A percentile compares a stretch with the other conserved stretches of the same genome.
Evolutionary conservation across 2,329 filamentous ascomycete species (phyloP).

Genomic region (Lecanicillium sp.): DNA sequence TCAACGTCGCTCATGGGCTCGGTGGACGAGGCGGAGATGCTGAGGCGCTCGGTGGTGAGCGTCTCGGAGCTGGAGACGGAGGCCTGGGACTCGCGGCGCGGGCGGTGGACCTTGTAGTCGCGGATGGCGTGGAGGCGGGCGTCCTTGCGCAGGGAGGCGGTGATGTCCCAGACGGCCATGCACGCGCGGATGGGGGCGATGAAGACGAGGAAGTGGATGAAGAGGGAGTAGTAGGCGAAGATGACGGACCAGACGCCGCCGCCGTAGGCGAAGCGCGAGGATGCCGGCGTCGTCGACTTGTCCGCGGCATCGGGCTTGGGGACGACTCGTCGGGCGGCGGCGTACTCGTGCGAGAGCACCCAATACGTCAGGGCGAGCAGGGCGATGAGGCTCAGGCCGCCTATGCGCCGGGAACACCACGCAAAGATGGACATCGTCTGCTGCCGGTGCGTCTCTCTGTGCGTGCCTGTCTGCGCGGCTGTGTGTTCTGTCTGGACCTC

Average conservation of each 20-base stretch:
- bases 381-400: slow-evolving; percentile 48
- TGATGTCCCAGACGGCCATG: slow-evolving; percentile 55
- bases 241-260: slow-evolving; percentile 45
- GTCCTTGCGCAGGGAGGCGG: slow-evolving; percentile 41
- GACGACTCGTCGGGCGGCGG: slow-evolving; percentile 32
- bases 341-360: slow-evolving; percentile 47
- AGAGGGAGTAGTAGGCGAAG: slow-evolving; percentile 59
- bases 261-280: slow-evolving; percentile 28
- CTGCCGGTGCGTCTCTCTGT: no score
- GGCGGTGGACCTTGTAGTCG: slow-evolving; percentile 42
- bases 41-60: slow-evolving; percentile 37
- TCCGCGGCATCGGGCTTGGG: slow-evolving; percentile 5
- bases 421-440: slow-evolving; percentile 45
- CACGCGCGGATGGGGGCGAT: slow-evolving; percentile 57
- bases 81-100: slow-evolving; percentile 47
- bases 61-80: slow-evolving; percentile 53
- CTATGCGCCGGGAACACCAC: slow-evolving; percentile 49
- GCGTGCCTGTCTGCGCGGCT: no score
- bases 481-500: no score
- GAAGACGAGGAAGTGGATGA: slow-evolving; percentile 59
- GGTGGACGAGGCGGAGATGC: slow-evolving; percentile 42
- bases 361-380: slow-evolving; percentile 46
- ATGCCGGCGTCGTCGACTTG: slow-evolving; percentile 25
- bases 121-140: slow-evolving; percentile 39
- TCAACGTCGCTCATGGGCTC: slow-evolving; percentile 47